Percentiles rank a stretch among this genome's conserved stretches.
Evolutionary conservation across 306 rosid species (phyloP).

Genomic region (Begonia masoniana): DNA sequence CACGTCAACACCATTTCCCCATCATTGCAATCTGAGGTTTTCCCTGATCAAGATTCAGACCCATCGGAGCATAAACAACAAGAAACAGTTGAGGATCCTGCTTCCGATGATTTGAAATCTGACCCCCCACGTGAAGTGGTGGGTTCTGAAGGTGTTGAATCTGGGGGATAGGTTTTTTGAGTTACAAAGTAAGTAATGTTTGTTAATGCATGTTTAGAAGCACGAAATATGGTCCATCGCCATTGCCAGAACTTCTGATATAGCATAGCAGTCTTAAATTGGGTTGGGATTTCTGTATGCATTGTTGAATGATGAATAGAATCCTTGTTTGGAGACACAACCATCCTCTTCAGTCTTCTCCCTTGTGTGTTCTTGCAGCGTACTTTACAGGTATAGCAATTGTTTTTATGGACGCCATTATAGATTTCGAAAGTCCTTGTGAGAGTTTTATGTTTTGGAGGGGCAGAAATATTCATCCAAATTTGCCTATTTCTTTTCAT

Average conservation of each 20-base stretch:
- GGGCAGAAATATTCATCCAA: not conserved
- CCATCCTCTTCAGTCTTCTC: too few species aligned
- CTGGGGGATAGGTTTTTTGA: not conserved
- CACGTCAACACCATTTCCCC: slow-evolving; percentile 81
- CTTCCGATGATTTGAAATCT: not conserved
- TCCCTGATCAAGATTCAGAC: slow-evolving; percentile 63
- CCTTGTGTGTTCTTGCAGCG: too few species aligned
- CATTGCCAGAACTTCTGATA: too few species aligned
- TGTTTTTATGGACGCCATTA: too few species aligned
- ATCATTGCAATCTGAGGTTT: slow-evolving; percentile 73
- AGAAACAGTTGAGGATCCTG: not conserved
- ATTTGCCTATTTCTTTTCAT: not conserved
- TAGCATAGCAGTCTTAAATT: too few species aligned
- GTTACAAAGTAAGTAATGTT: not conserved
- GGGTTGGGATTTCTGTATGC: too few species aligned
- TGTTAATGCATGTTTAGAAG: not conserved
- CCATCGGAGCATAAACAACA: slow-evolving; percentile 5
- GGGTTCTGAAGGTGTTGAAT: not conserved
- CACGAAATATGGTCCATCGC: not conserved
- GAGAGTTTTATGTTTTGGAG: not conserved
- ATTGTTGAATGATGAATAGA: too few species aligned
- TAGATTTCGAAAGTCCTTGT: too few species aligned
- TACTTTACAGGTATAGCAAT: too few species aligned
- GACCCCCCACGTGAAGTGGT: not conserved
- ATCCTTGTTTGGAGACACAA: too few species aligned